Evolutionary conservation across 2,329 filamentous ascomycete genomes (phyloP).

Genomic region (Venturia pyrina): DNA sequence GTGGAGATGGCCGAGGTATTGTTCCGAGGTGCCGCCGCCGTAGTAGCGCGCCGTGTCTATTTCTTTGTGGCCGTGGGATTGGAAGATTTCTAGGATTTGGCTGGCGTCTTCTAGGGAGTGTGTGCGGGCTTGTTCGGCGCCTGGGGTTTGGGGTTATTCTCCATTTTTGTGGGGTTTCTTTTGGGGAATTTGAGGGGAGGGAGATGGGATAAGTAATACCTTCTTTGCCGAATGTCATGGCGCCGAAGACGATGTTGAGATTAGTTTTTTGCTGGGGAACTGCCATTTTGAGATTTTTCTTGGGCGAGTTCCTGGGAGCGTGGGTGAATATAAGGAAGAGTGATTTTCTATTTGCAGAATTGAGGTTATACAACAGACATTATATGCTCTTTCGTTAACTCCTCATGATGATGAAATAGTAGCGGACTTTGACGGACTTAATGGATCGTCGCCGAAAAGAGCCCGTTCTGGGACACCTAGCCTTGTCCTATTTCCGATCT

Average conservation of each 20-base stretch:
- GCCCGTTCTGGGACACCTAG: no score
- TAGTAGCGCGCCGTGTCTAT: slow-evolving; percentile 32
- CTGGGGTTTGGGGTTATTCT: slow-evolving; percentile 1
- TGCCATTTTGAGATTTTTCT: not conserved
- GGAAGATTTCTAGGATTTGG: slow-evolving; percentile 22
- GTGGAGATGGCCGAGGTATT: slow-evolving; percentile 32
- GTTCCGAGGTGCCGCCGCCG: slow-evolving; percentile 28
- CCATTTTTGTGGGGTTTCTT: not conserved
- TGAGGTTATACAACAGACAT: no score
- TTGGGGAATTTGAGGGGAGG: not conserved
- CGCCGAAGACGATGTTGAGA: slow-evolving; percentile 25
- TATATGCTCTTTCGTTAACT: not conserved
- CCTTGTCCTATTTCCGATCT: no score
- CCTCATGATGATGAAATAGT: not conserved
- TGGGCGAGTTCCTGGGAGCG: no score
- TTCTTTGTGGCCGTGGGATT: slow-evolving; percentile 22
- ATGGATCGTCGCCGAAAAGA: not conserved
- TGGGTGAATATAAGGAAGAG: not conserved
- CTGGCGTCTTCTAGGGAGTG: slow-evolving; percentile 15
- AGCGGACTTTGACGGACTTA: not conserved
- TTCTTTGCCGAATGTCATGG: slow-evolving; percentile 29
- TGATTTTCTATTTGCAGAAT: no score
- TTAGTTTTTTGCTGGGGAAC: slow-evolving; percentile 2
- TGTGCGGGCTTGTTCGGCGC: slow-evolving; percentile 8
- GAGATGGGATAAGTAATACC: slow-evolving; percentile 15